These are phyloP conservation scores for Monosporozyma servazzii DNA, from an alignment of 805 yeast species.

Conservation along the genomic window DNA sequence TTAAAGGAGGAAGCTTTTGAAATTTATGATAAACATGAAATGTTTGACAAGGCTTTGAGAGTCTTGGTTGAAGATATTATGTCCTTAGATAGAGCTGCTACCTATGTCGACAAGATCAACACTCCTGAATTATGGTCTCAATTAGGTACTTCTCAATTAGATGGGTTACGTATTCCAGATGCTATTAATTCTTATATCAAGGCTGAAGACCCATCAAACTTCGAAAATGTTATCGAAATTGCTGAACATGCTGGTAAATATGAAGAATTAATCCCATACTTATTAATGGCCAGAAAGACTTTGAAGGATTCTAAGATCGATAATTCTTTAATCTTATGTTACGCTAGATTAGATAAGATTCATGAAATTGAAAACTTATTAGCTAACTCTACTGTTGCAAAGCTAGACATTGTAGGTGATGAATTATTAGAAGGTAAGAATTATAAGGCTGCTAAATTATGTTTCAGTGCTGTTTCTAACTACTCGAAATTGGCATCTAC, in stretches of 20 bases:
- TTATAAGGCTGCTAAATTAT: slow-evolving; percentile 86
- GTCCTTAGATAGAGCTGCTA: slow-evolving; percentile 91
- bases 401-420: slow-evolving; percentile 87
- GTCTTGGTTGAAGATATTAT: slow-evolving; percentile 87
- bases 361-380: slow-evolving; percentile 79
- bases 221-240: slow-evolving; percentile 83
- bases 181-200: slow-evolving; percentile 86
- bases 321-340: slow-evolving; percentile 81
- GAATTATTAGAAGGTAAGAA: slow-evolving; percentile 69
- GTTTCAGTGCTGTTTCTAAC: slow-evolving; percentile 79
- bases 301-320: slow-evolving; percentile 88
- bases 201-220: slow-evolving; percentile 87
- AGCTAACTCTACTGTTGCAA: slow-evolving; percentile 85
- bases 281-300: slow-evolving; percentile 85
- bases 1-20: slow-evolving; percentile 90
- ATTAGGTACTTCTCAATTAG: slow-evolving; percentile 90
- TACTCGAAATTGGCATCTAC: slow-evolving; percentile 97
- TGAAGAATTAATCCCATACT: slow-evolving; percentile 80
- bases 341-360: slow-evolving; percentile 68
- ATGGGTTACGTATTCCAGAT: slow-evolving; percentile 85
- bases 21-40: slow-evolving; percentile 77
- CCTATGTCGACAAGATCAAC: slow-evolving; percentile 84
- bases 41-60: slow-evolving; percentile 69
- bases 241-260: slow-evolving; percentile 94
- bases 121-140: slow-evolving; percentile 86